phyloP scores from a whole-genome alignment of 306 rosid genomes.

The Trifolium dubium region DNA sequence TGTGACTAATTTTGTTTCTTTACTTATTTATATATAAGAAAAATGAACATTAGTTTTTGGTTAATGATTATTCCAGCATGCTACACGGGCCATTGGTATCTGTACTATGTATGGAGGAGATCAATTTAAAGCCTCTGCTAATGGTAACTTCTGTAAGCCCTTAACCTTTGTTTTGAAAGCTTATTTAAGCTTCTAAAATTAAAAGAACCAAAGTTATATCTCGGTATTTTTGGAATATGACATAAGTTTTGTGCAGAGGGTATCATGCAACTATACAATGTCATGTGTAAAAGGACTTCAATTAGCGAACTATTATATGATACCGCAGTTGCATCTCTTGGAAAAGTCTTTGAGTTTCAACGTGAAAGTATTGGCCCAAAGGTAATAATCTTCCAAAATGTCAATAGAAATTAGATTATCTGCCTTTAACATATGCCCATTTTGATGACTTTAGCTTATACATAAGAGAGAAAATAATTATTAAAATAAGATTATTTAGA shows the following conservation, averaged over 20 bases:
- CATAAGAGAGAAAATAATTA: not conserved
- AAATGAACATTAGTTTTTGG: slow-evolving; percentile 3
- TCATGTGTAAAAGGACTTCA: not conserved
- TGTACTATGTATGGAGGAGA: slow-evolving; percentile 29
- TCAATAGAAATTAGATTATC: not conserved
- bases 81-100: slow-evolving; percentile 40
- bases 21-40: not conserved
- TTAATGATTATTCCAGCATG: slow-evolving; percentile 31
- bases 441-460: too few relatives aligned
- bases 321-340: slow-evolving; percentile 44
- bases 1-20: slow-evolving; percentile 13
- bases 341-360: slow-evolving; percentile 38
- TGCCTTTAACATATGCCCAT: too few relatives aligned
- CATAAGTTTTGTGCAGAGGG: slow-evolving; percentile 26
- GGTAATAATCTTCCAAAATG: slow-evolving; percentile 27
- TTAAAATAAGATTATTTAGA: not conserved
- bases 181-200: slow-evolving; percentile 18
- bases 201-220: not conserved
- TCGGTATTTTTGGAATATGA: not conserved
- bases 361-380: slow-evolving; percentile 18
- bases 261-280: not conserved
- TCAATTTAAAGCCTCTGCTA: slow-evolving; percentile 7
- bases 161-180: not conserved
- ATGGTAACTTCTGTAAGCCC: slow-evolving; percentile 35
- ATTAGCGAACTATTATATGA: not conserved